phyloP scores from a whole-genome alignment of 2,329 filamentous ascomycete genomes.

The Fusarium kyushuense region DNA sequence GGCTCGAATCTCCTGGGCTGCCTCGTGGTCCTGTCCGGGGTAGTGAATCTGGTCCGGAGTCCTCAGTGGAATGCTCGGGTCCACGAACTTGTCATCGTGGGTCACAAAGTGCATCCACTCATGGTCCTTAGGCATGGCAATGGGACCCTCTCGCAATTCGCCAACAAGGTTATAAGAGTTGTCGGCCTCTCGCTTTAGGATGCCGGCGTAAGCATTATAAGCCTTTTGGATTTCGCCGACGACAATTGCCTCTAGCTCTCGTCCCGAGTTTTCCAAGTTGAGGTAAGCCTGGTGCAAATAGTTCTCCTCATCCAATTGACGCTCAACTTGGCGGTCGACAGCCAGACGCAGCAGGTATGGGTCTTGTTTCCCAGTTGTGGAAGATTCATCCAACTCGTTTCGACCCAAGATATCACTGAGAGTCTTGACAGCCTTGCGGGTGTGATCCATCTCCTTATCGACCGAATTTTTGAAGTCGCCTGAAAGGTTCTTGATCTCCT shows the following conservation, averaged over 20 bases:
- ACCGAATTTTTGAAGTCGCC: slow-evolving; percentile 98
- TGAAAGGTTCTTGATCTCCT: slow-evolving; percentile 94
- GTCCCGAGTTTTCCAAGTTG: slow-evolving; percentile 92
- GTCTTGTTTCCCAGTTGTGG: slow-evolving; percentile 85
- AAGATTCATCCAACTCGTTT: slow-evolving; percentile 79
- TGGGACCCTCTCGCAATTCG: slow-evolving; percentile 83
- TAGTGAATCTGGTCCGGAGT: slow-evolving; percentile 87
- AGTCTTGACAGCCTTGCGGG: slow-evolving; percentile 80
- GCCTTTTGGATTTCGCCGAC: slow-evolving; percentile 98
- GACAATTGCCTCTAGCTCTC: slow-evolving; percentile 95
- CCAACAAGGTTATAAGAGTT: slow-evolving; percentile 82
- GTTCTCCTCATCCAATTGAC: slow-evolving; percentile 96
- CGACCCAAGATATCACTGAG: slow-evolving; percentile 86
- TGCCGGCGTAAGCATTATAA: slow-evolving; percentile 92
- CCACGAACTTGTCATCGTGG: slow-evolving; percentile 85
- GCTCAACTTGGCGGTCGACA: slow-evolving; percentile 91
- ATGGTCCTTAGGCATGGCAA: slow-evolving; percentile 92
- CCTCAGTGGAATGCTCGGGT: slow-evolving; percentile 83
- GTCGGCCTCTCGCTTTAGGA: slow-evolving; percentile 91
- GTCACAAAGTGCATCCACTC: slow-evolving; percentile 91
- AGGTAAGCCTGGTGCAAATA: slow-evolving; percentile 96
- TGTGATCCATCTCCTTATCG: slow-evolving; percentile 91
- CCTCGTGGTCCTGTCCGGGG: slow-evolving; percentile 87
- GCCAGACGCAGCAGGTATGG: slow-evolving; percentile 88
- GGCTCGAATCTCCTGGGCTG: slow-evolving; percentile 84